Percentiles rank a stretch among this genome's conserved stretches.
phyloP scores from a whole-genome alignment of 2,329 filamentous ascomycete species.

The Hypoxylon sp. region DNA sequence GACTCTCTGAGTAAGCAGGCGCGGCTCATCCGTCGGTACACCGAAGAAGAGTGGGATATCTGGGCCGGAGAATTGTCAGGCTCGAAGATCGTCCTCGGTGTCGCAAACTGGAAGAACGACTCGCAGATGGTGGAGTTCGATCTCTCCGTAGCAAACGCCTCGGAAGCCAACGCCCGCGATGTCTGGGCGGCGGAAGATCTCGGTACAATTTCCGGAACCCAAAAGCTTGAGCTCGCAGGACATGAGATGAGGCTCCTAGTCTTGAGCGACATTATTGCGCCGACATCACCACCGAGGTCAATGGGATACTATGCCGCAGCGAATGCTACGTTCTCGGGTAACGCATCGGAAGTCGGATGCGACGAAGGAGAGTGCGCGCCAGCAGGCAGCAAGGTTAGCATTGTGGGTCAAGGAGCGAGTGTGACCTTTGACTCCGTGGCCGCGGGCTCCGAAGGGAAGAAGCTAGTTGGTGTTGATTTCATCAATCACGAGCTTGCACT shows the following conservation, averaged over 20 bases:
- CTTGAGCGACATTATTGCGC: constrained; percentile 52
- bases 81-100: constrained; percentile 58
- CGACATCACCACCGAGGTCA: constrained; percentile 41
- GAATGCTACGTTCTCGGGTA: constrained; percentile 55
- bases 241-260: constrained; percentile 59
- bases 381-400: constrained; percentile 58
- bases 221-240: constrained; percentile 52
- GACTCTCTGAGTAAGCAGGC: constrained; percentile 66
- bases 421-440: constrained; percentile 55
- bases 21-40: constrained; percentile 62
- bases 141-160: constrained; percentile 57
- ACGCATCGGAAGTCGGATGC: constrained; percentile 55
- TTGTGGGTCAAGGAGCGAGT: constrained; percentile 53
- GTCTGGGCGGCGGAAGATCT: constrained; percentile 57
- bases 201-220: constrained; percentile 52
- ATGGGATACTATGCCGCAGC: constrained; percentile 58
- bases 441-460: constrained; percentile 50
- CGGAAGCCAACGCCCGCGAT: constrained; percentile 56
- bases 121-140: constrained; percentile 59
- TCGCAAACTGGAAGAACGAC: constrained; percentile 65
- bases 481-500: constrained; percentile 66
- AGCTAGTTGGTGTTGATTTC: constrained; percentile 62
- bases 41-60: constrained; percentile 64
- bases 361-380: constrained; percentile 58
- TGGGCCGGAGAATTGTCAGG: constrained; percentile 64